A percentile compares a stretch with the other conserved stretches of the same genome.
Evolutionary conservation across 2,329 filamentous ascomycete species (phyloP).

Genomic region (Calonectria henricotiae): DNA sequence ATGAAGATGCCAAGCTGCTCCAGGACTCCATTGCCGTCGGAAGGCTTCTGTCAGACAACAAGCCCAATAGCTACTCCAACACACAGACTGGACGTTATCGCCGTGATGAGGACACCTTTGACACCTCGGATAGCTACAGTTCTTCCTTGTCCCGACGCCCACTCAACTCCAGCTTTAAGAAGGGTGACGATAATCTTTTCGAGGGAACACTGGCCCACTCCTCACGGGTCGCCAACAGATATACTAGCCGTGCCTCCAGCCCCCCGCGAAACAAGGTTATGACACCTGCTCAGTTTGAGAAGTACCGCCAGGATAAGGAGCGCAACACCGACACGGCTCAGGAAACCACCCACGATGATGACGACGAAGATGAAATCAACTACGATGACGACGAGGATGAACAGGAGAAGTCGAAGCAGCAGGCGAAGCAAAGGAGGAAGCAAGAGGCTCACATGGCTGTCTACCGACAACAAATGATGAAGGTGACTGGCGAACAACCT

Average conservation of each 20-base stretch:
- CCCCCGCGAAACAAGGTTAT: conserved; percentile 82
- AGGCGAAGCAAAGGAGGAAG: conserved; percentile 84
- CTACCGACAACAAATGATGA: conserved; percentile 97
- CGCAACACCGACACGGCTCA: conserved; percentile 65
- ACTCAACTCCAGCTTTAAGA: conserved; percentile 55
- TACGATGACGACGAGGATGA: conserved; percentile 87
- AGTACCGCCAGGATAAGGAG: conserved; percentile 83
- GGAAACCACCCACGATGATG: conserved; percentile 70
- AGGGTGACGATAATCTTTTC: conserved; percentile 73
- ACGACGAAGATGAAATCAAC: conserved; percentile 76
- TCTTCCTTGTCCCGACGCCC: conserved; percentile 54
- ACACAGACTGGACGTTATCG: conserved; percentile 54
- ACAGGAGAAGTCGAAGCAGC: conserved; percentile 80
- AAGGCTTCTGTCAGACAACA: conserved; percentile 60
- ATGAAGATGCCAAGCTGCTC: conserved; percentile 70
- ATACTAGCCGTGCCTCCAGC: conserved; percentile 56
- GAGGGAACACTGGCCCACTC: conserved; percentile 64
- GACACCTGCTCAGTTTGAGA: conserved; percentile 91
- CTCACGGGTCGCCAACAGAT: conserved; percentile 58
- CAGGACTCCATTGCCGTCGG: conserved; percentile 69
- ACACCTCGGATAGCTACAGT: conserved; percentile 16
- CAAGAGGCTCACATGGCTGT: conserved; percentile 93
- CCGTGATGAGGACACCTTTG: conserved; percentile 61
- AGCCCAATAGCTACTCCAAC: conserved; percentile 41
- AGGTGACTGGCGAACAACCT: conserved; percentile 83